Conservation (phyloP, 306 rosid species). For the Fragaria iinumae region DNA sequence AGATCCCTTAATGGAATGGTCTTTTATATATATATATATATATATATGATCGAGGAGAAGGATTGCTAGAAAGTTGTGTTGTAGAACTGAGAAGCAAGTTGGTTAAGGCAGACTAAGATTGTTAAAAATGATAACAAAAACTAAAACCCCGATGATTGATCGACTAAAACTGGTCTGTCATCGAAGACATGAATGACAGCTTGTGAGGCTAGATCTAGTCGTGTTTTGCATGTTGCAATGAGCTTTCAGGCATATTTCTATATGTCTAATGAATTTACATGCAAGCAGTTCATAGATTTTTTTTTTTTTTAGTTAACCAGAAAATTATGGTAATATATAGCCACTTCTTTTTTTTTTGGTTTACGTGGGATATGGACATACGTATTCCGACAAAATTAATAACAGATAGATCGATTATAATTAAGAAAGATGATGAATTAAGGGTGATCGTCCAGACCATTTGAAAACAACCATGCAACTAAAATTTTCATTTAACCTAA, state of each 20-base stretch:
- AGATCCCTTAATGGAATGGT: no score
- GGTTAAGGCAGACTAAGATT: neutral
- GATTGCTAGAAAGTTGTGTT: neutral
- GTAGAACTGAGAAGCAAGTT: neutral
- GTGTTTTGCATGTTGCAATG: neutral
- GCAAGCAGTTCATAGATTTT: no score
- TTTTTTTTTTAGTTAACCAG: no score
- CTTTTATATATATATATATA: no score
- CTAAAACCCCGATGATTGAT: neutral
- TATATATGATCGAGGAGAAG: neutral
- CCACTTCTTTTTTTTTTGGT: no score
- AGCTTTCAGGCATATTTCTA: neutral
- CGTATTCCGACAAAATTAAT: neutral
- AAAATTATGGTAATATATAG: no score
- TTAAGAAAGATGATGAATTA: no score
- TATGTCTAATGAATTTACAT: neutral
- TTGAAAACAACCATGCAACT: constrained; percentile 2
- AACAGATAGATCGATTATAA: no score
- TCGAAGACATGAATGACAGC: neutral
- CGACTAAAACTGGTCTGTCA: neutral
- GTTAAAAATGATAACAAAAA: no score
- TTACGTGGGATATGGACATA: neutral
- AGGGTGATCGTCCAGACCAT: neutral
- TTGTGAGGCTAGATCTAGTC: neutral
- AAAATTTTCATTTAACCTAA: neutral